These are phyloP conservation scores for Trichophyton mentagrophytes DNA, from an alignment of 2,329 filamentous ascomycete species.

Conservation along the genomic window DNA sequence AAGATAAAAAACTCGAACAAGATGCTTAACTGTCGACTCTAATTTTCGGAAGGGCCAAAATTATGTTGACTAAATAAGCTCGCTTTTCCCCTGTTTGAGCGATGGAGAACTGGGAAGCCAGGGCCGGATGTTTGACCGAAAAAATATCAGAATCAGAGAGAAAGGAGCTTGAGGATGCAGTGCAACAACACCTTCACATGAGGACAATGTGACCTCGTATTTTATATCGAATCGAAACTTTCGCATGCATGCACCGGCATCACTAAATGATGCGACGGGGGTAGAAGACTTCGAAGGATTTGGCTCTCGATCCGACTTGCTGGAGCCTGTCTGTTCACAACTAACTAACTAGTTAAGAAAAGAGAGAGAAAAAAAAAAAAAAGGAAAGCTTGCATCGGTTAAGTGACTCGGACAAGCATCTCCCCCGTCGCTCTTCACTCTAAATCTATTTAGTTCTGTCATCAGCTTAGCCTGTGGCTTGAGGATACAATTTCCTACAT, in stretches of 20 bases:
- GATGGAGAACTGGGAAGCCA: background rate
- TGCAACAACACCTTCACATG: background rate
- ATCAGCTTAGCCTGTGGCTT: background rate
- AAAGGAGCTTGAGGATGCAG: background rate
- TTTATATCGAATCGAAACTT: background rate
- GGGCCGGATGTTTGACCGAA: background rate
- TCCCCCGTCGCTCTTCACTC: background rate
- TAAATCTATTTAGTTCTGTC: background rate
- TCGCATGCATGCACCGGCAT: background rate
- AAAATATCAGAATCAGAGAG: background rate
- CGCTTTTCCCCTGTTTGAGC: background rate
- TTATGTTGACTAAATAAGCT: background rate
- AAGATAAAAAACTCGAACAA: no score
- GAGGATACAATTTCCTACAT: background rate
- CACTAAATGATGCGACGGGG: background rate
- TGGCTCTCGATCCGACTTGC: background rate
- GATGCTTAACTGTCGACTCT: no score
- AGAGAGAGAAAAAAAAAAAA: no score
- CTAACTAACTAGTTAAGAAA: background rate
- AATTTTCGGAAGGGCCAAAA: no score
- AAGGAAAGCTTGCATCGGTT: background rate
- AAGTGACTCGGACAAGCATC: background rate
- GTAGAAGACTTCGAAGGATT: background rate
- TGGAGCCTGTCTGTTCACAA: background rate
- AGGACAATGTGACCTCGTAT: background rate